phyloP scores from a whole-genome alignment of 768 basidiomycete species.

The Lepiota brunneoincarnata region DNA sequence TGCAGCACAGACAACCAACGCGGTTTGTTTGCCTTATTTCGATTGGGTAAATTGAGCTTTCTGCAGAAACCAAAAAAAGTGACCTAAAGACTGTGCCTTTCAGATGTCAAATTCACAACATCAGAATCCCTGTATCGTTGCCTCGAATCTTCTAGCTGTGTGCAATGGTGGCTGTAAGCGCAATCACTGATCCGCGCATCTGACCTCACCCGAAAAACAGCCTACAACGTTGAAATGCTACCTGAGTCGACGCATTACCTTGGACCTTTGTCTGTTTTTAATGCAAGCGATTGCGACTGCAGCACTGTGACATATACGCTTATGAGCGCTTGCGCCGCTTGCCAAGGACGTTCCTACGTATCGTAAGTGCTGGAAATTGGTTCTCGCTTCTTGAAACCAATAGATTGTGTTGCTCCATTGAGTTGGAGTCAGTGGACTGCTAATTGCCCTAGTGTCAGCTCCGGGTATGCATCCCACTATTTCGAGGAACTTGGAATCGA shows the following conservation, averaged over 20 bases:
- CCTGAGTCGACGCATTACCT: conserved; percentile 32
- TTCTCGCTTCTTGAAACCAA: background rate
- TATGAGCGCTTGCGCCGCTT: conserved; percentile 55
- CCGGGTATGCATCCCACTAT: conserved; percentile 20
- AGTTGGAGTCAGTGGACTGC: conserved; percentile 53
- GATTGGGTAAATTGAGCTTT: conserved; percentile 31
- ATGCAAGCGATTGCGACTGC: conserved; percentile 47
- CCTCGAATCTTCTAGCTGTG: conserved; percentile 39
- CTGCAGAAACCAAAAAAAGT: background rate
- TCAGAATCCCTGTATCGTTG: conserved; percentile 46
- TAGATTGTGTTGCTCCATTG: background rate
- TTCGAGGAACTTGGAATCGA: background rate
- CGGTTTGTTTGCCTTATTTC: conserved; percentile 38
- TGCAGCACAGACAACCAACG: conserved; percentile 33
- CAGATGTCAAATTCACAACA: conserved; percentile 43
- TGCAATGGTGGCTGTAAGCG: conserved; percentile 41
- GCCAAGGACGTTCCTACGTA: conserved; percentile 43
- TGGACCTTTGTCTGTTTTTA: conserved; percentile 32
- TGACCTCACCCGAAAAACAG: conserved; percentile 17
- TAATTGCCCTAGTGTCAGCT: conserved; percentile 42
- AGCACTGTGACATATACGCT: conserved; percentile 54
- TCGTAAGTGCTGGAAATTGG: conserved; percentile 12
- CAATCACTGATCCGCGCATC: background rate
- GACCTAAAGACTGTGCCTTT: background rate
- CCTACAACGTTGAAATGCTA: conserved; percentile 29